Evolutionary conservation across 2,329 filamentous ascomycete genomes (phyloP).

Genomic region (Alternaria incomplexa): DNA sequence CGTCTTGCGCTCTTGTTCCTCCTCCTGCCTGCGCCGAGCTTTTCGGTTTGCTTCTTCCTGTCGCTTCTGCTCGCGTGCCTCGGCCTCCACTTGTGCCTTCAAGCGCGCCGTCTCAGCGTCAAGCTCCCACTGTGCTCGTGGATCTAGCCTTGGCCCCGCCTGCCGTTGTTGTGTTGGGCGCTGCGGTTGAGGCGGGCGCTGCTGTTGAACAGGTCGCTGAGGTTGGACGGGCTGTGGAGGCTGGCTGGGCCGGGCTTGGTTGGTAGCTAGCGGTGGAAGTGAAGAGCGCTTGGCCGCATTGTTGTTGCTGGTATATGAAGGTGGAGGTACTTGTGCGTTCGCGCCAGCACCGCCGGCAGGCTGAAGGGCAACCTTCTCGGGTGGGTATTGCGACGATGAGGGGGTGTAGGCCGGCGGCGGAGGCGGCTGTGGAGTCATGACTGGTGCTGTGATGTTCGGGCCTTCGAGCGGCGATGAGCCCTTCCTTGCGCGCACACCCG

Average conservation of each 20-base stretch:
- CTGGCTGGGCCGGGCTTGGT: slow-evolving; percentile 21
- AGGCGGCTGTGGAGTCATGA: slow-evolving; percentile 42
- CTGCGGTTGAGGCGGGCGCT: slow-evolving; percentile 4
- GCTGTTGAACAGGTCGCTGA: slow-evolving; percentile 2
- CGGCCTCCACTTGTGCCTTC: slow-evolving; percentile 51
- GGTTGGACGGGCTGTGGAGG: slow-evolving; percentile 5
- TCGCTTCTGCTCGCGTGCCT: slow-evolving; percentile 57
- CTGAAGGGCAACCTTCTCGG: slow-evolving; percentile 26
- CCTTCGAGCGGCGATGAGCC: slow-evolving; percentile 42
- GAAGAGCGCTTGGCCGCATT: slow-evolving; percentile 34
- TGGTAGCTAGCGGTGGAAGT: slow-evolving; percentile 38
- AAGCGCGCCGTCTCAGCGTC: slow-evolving; percentile 58
- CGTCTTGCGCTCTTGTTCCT: slow-evolving; percentile 56
- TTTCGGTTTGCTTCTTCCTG: slow-evolving; percentile 52
- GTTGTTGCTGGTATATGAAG: slow-evolving; percentile 16
- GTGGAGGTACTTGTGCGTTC: slow-evolving; percentile 24
- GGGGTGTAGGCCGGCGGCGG: slow-evolving; percentile 31
- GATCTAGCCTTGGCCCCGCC: slow-evolving; percentile 48
- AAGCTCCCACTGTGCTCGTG: slow-evolving; percentile 60
- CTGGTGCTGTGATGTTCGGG: slow-evolving; percentile 34
- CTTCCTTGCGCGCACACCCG: slow-evolving; percentile 40
- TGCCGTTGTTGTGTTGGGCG: slow-evolving; percentile 16
- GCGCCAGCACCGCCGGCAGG: slow-evolving; percentile 20
- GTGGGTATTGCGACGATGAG: slow-evolving; percentile 26
- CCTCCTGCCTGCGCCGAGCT: slow-evolving; percentile 65